Conservation (phyloP, 192 early-diverging fungal genomes). For the Pilaira anomala region DNA sequence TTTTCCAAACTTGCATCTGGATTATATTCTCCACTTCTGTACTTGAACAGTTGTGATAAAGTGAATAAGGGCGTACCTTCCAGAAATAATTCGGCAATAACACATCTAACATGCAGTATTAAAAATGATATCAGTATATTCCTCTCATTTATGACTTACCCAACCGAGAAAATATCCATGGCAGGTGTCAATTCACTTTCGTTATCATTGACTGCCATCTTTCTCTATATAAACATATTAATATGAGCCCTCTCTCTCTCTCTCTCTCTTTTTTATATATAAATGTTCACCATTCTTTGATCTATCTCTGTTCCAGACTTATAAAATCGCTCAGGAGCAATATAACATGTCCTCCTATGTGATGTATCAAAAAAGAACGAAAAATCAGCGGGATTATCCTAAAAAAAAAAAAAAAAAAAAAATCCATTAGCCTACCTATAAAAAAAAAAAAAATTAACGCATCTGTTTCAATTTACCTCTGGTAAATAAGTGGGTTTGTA, state of each 20-base stretch:
- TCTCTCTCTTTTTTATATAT: not conserved
- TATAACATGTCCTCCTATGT: conserved; percentile 83
- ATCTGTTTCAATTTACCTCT: conserved; percentile 49
- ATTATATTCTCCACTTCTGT: conserved; percentile 75
- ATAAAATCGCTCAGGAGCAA: conserved; percentile 95
- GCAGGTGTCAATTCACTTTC: conserved; percentile 58
- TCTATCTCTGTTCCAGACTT: conserved; percentile 65
- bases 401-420: not conserved
- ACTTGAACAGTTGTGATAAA: conserved; percentile 88
- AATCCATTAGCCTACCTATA: not conserved
- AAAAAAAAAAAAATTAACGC: not conserved
- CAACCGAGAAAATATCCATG: conserved; percentile 96
- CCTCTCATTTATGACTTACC: conserved; percentile 46
- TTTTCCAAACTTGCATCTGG: conserved; percentile 67
- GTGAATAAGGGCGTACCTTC: conserved; percentile 92
- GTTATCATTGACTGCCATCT: conserved; percentile 30
- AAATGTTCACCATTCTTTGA: conserved; percentile 37
- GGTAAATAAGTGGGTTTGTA: conserved; percentile 94
- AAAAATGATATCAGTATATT: not conserved
- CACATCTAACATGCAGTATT: conserved; percentile 44
- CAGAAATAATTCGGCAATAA: conserved; percentile 91
- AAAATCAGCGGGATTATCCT: conserved; percentile 95
- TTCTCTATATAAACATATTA: conserved; percentile 25
- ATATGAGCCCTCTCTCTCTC: too few relatives aligned
- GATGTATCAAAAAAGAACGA: conserved; percentile 96